A percentile compares a stretch with the other conserved stretches of the same genome.
These are phyloP conservation scores for Jaapia argillacea DNA, from an alignment of 768 basidiomycete species.

Conservation along the genomic window DNA sequence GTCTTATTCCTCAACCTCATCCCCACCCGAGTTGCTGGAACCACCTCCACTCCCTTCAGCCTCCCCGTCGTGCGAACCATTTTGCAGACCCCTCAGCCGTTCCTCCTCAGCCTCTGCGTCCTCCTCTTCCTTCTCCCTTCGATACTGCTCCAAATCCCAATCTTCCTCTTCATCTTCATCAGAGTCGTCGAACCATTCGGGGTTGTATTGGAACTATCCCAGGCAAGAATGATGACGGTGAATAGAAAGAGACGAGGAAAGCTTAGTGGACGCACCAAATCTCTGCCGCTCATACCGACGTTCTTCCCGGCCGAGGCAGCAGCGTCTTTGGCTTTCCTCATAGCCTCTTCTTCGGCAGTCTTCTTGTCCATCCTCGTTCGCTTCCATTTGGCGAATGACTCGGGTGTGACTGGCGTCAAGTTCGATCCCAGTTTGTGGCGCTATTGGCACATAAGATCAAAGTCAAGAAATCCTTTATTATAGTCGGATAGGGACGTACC, in stretches of 20 bases:
- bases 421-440: conserved; percentile 89
- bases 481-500: conserved; percentile 44
- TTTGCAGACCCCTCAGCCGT: conserved; percentile 34
- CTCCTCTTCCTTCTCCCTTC: conserved; percentile 51
- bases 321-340: conserved; percentile 72
- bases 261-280: conserved; percentile 72
- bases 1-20: too few species aligned
- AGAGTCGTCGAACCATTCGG: conserved; percentile 86
- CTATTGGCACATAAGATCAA: conserved; percentile 26
- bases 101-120: conserved; percentile 42
- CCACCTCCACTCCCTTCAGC: not conserved
- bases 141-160: conserved; percentile 45
- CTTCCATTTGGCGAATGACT: conserved; percentile 92
- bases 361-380: conserved; percentile 94
- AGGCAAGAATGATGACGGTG: conserved; percentile 2
- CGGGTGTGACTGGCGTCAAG: conserved; percentile 88
- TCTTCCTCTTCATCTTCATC: conserved; percentile 39
- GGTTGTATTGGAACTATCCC: conserved; percentile 85
- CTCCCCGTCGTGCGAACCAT: conserved; percentile 17
- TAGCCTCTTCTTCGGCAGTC: conserved; percentile 73
- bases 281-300: conserved; percentile 90
- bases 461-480: too few species aligned
- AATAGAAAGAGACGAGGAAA: conserved; percentile 3
- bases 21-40: too few species aligned
- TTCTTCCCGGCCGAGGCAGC: conserved; percentile 84